Conservation (phyloP, 139 green algal species). For the Yamagishiella unicocca region DNA sequence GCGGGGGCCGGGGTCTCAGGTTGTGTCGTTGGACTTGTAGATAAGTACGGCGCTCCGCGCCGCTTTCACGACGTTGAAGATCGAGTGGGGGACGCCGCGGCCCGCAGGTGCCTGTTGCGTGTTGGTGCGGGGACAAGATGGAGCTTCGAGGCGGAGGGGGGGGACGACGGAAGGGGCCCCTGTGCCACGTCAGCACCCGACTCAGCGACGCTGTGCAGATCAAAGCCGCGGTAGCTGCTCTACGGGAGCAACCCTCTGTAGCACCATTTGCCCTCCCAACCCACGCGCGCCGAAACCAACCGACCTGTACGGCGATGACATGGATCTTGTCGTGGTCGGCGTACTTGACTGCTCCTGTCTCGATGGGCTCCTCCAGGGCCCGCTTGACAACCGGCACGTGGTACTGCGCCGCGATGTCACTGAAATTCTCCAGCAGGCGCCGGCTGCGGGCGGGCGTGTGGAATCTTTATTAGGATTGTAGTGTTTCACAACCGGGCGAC, state of each 20-base stretch:
- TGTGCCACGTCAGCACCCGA: too few relatives aligned
- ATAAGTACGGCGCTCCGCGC: constrained; percentile 45
- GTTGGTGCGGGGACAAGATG: too few relatives aligned
- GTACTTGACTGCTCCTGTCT: constrained; percentile 31
- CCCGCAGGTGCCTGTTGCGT: constrained; percentile 30
- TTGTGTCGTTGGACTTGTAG: constrained; percentile 42
- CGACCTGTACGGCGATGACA: constrained; percentile 56
- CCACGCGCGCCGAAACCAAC: too few relatives aligned
- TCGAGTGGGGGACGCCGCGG: background rate
- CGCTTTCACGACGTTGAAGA: constrained; percentile 40
- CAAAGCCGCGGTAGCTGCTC: too few relatives aligned
- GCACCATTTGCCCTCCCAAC: too few relatives aligned
- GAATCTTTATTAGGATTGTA: too few relatives aligned
- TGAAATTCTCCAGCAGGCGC: constrained; percentile 57
- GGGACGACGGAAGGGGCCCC: too few relatives aligned
- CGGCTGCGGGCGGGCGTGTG: constrained; percentile 23
- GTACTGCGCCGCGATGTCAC: constrained; percentile 37
- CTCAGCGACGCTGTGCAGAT: too few relatives aligned
- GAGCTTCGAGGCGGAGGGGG: too few relatives aligned
- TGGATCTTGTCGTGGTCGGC: constrained; percentile 44
- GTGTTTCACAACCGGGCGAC: too few relatives aligned
- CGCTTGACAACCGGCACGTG: constrained; percentile 30
- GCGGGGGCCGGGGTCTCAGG: too few relatives aligned
- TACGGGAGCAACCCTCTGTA: too few relatives aligned
- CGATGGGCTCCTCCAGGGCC: constrained; percentile 48